phyloP scores from a whole-genome alignment of 257 asterid genomes.

The Salvia miltiorrhiza region DNA sequence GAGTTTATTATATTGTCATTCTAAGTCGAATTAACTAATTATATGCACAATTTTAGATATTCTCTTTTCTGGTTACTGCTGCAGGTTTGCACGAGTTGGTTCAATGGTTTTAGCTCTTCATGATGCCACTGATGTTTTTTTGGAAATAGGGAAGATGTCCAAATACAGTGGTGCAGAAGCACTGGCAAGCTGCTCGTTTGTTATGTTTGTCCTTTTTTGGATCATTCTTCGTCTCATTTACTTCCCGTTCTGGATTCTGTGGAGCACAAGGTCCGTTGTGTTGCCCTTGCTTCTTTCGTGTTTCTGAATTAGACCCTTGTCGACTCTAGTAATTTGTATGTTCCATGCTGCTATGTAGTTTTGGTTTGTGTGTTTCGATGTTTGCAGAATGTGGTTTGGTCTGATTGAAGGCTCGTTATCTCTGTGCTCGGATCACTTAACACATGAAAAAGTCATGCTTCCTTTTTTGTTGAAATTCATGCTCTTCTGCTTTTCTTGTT shows the following conservation, averaged over 20 bases:
- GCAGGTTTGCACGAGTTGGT: slow-evolving; percentile 87
- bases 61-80: slow-evolving; percentile 8
- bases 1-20: background rate
- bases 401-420: no score
- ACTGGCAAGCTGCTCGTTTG: slow-evolving; percentile 74
- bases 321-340: no score
- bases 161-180: slow-evolving; percentile 85
- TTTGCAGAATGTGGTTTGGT: no score
- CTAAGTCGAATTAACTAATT: no score
- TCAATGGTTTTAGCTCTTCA: slow-evolving; percentile 86
- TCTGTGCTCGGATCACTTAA: background rate
- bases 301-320: no score
- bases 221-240: slow-evolving; percentile 73
- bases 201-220: slow-evolving; percentile 67
- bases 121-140: slow-evolving; percentile 88
- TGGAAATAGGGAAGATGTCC: slow-evolving; percentile 93
- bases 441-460: background rate
- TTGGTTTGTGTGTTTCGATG: no score
- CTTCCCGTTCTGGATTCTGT: slow-evolving; percentile 84
- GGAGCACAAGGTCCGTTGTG: slow-evolving; percentile 80
- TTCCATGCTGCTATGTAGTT: no score
- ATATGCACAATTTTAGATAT: background rate
- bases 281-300: background rate
- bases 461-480: background rate
- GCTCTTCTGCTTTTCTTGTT: background rate